Conservation (phyloP, 2,329 filamentous ascomycete species). For the Ophiostoma quercus region DNA sequence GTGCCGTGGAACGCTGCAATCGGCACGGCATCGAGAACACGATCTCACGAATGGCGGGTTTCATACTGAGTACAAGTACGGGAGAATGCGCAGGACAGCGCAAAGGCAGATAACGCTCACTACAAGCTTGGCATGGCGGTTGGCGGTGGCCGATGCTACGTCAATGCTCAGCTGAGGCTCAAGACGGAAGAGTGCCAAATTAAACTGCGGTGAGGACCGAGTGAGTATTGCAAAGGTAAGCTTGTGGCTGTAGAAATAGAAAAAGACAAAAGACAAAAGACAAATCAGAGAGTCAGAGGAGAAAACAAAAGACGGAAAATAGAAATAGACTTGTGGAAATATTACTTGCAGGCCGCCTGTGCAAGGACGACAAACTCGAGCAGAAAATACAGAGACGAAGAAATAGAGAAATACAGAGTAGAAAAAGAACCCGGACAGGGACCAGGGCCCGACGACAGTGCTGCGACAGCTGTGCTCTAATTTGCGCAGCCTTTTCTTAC, state of each 20-base stretch:
- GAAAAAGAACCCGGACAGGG: background rate
- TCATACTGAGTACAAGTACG: background rate
- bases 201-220: background rate
- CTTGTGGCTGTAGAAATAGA: background rate
- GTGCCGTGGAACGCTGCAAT: slow-evolving; percentile 3
- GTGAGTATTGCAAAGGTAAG: background rate
- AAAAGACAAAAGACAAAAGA: background rate
- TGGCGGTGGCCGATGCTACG: background rate
- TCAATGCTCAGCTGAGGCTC: slow-evolving; percentile 6
- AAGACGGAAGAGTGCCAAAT: background rate
- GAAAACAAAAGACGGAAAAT: background rate
- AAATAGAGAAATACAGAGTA: background rate
- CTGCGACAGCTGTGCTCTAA: background rate
- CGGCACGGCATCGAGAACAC: background rate
- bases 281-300: background rate
- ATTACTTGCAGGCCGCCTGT: too few relatives aligned
- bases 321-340: background rate
- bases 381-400: background rate
- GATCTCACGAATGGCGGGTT: background rate
- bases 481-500: background rate
- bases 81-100: background rate
- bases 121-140: background rate
- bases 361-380: too few relatives aligned
- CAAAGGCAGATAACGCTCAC: background rate
- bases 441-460: background rate